phyloP scores from a whole-genome alignment of 352 stramenopile genomes.

The Globisporangium uncinulatum region DNA sequence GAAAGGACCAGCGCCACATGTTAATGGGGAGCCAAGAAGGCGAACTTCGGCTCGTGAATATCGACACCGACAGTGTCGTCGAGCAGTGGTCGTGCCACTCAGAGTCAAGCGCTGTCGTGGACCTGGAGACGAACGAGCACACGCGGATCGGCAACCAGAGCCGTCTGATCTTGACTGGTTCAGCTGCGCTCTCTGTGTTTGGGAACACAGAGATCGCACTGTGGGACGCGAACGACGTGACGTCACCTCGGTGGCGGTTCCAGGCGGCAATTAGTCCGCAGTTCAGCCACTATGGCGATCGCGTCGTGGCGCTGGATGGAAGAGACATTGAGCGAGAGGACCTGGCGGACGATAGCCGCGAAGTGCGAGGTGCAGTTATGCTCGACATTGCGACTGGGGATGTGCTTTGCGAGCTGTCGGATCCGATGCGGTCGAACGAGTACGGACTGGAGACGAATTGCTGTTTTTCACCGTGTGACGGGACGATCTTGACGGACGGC shows the following conservation, averaged over 20 bases:
- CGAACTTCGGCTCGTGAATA: constrained; percentile 49
- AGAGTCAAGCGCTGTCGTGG: constrained; percentile 58
- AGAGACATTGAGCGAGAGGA: constrained; percentile 26
- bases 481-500: constrained; percentile 70
- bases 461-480: constrained; percentile 66
- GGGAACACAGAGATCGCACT: constrained; percentile 55
- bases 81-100: constrained; percentile 74
- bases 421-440: constrained; percentile 61
- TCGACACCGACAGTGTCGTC: constrained; percentile 57
- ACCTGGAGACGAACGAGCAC: constrained; percentile 63
- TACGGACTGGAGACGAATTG: constrained; percentile 79
- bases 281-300: constrained; percentile 81
- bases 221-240: constrained; percentile 69
- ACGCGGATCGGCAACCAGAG: constrained; percentile 51
- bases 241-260: constrained; percentile 60
- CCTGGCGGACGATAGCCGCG: constrained; percentile 22
- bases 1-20: constrained; percentile 53
- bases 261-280: constrained; percentile 41
- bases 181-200: constrained; percentile 40
- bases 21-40: constrained; percentile 75
- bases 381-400: constrained; percentile 64
- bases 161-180: constrained; percentile 48
- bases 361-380: constrained; percentile 49
- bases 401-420: constrained; percentile 54
- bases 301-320: constrained; percentile 59